Percentiles rank a stretch among this genome's conserved stretches.
Conservation (phyloP, 164 flowering plant genomes). For the Cinnamomum micranthum region DNA sequence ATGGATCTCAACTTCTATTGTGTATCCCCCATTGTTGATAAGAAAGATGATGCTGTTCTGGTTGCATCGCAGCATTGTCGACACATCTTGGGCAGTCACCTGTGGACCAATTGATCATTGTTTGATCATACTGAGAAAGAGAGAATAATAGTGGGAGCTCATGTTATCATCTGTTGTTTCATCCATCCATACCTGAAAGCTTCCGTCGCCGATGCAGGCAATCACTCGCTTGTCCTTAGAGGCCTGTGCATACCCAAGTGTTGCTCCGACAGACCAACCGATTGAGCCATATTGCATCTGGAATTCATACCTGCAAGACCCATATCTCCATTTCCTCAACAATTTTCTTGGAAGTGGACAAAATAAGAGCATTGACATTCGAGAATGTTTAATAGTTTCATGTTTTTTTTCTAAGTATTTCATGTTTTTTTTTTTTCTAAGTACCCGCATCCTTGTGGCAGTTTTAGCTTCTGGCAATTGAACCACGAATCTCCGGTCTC, state of each 20-base stretch:
- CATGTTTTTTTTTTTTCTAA: neutral
- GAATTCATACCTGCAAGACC: slow-evolving; percentile 57
- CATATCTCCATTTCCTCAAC: neutral
- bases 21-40: slow-evolving; percentile 85
- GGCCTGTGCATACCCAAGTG: slow-evolving; percentile 87
- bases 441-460: slow-evolving; percentile 82
- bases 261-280: slow-evolving; percentile 95
- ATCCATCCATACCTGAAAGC: slow-evolving; percentile 59
- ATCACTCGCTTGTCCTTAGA: slow-evolving; percentile 63
- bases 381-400: neutral
- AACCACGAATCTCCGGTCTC: slow-evolving; percentile 94
- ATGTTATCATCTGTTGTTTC: neutral
- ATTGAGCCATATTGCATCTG: slow-evolving; percentile 91
- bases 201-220: slow-evolving; percentile 89
- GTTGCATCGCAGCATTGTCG: slow-evolving; percentile 65
- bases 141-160: neutral
- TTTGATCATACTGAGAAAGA: neutral
- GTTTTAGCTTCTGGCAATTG: slow-evolving; percentile 70
- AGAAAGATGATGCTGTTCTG: slow-evolving; percentile 73
- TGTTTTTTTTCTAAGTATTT: slow-evolving; percentile 6
- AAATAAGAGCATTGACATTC: neutral
- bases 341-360: too few relatives aligned
- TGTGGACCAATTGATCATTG: slow-evolving; percentile 13
- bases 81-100: slow-evolving; percentile 78
- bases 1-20: slow-evolving; percentile 71